phyloP scores from a whole-genome alignment of 768 basidiomycete genomes.

The Mycena capillaripes region DNA sequence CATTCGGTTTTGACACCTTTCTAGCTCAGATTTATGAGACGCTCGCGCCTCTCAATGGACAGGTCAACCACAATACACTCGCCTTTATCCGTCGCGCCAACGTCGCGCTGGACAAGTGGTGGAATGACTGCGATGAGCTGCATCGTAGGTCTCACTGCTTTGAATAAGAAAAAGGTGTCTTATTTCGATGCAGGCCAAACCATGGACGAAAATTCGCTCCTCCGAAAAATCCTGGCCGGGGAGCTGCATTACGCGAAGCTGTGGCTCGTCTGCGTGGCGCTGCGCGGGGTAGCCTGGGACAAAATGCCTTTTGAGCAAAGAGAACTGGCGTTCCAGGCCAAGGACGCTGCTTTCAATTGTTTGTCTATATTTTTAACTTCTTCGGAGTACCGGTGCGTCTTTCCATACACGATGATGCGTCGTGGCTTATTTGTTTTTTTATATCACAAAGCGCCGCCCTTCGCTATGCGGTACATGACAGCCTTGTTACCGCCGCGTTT shows the following conservation, averaged over 20 bases:
- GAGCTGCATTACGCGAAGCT: constrained; percentile 95
- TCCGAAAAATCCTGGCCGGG: constrained; percentile 89
- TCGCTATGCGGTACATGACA: constrained; percentile 94
- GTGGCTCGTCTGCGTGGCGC: constrained; percentile 94
- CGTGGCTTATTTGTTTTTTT: constrained; percentile 24
- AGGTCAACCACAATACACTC: constrained; percentile 87
- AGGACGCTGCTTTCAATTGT: constrained; percentile 91
- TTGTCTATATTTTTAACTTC: constrained; percentile 88
- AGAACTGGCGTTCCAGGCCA: constrained; percentile 95
- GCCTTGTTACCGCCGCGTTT: constrained; percentile 91
- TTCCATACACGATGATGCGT: not conserved
- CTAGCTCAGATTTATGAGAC: constrained; percentile 95
- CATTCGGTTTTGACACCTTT: constrained; percentile 1
- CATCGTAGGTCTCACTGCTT: constrained; percentile 69
- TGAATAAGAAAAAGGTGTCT: constrained; percentile 1
- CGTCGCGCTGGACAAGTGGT: constrained; percentile 91
- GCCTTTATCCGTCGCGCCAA: constrained; percentile 91
- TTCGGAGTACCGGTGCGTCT: constrained; percentile 78
- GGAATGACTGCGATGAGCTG: constrained; percentile 87
- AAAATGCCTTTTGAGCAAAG: constrained; percentile 97
- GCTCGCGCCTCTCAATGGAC: constrained; percentile 86
- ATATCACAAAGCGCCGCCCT: constrained; percentile 87
- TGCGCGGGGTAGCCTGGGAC: constrained; percentile 95
- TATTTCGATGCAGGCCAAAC: constrained; percentile 65
- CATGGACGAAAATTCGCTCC: constrained; percentile 88